Conservation (phyloP, 1,139 yeast genomes). For the Candida dubliniensis region DNA sequence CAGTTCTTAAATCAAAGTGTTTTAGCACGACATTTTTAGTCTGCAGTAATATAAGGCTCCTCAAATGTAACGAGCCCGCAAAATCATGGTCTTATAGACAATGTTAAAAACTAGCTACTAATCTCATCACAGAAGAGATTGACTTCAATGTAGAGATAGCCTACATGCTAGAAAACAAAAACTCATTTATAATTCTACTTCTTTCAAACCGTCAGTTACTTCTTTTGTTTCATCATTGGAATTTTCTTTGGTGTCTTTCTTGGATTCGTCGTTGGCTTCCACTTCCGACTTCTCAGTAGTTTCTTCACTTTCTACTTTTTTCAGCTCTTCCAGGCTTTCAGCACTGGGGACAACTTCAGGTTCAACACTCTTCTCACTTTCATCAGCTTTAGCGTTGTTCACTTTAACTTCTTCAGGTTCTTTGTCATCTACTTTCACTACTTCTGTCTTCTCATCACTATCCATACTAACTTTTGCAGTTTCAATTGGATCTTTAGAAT, state of each 20-base stretch:
- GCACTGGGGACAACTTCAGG: neutral
- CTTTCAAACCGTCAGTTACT: slow-evolving; percentile 11
- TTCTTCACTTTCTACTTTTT: no score
- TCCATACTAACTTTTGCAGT: neutral
- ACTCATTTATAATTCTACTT: slow-evolving; percentile 12
- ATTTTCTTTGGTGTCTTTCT: slow-evolving; percentile 10
- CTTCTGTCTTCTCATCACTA: slow-evolving; percentile 1
- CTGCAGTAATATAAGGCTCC: no score
- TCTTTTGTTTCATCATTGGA: slow-evolving; percentile 1
- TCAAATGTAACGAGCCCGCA: no score
- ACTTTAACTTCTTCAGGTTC: slow-evolving; percentile 10
- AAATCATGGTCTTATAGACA: no score
- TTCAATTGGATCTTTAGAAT: slow-evolving; percentile 7
- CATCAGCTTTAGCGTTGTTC: slow-evolving; percentile 42
- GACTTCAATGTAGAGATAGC: no score
- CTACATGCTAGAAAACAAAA: neutral
- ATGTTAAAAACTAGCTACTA: no score
- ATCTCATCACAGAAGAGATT: no score
- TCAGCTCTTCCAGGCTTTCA: no score
- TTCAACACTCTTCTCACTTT: slow-evolving; percentile 11
- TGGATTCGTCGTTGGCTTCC: slow-evolving; percentile 12
- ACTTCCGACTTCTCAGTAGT: slow-evolving; percentile 2
- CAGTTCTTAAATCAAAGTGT: no score
- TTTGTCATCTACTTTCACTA: slow-evolving; percentile 1
- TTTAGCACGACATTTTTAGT: no score